Base-by-base conservation (phyloP, 2,329 filamentous ascomycete genomes). In the Fonsecaea nubica region DNA sequence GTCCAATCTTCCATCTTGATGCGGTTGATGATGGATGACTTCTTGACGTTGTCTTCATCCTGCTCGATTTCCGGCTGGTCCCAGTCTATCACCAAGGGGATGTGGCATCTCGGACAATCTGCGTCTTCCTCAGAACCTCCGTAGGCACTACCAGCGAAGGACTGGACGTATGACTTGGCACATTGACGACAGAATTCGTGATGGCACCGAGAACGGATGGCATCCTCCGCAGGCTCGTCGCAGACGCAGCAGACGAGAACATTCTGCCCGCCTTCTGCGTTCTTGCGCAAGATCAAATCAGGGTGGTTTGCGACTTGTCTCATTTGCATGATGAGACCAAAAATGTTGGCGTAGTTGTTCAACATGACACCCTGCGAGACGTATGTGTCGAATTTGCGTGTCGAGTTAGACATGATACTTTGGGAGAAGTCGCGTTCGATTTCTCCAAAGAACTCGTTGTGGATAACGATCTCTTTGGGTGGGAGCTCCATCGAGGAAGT, bases 1-100 rank as follows among this genome's bases (percentile, higher is more conserved):
- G 93, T 97, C 95, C 95, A 99, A 74, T 98, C 92, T 77, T 96
- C 92, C 93, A 98, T 97, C 79, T 94, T 92, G 80, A 99, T 98
- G 63, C 95, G 91, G 78, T 98, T 98, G 83, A 98, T 96, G 77
- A 99, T 99, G 1, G 93, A 97, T 13, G 89, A 93, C 80, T 97
- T 97, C 85, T 97, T 97, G 66, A 97, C 89, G 6, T 89, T 81
- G 1, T 88, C 85, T 77, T 94, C 91, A 69, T 97, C 92, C 78
- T 97, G 93, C 79, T 97, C 93, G 62, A 97, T 93, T 72, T 96
- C 93, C 0, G 93, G 92, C 79, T 97, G 93, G 76, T 97, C 94
- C 45, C 97, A 88, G 77, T 99, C 95, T 72, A 99, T 96, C 0
- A 89, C 87, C 5, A 99, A 84, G 1, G 89, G 85, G 58, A 98